Base-by-base conservation (phyloP, 192 early-diverging fungal species). In the Rhizophagus sp. region DNA sequence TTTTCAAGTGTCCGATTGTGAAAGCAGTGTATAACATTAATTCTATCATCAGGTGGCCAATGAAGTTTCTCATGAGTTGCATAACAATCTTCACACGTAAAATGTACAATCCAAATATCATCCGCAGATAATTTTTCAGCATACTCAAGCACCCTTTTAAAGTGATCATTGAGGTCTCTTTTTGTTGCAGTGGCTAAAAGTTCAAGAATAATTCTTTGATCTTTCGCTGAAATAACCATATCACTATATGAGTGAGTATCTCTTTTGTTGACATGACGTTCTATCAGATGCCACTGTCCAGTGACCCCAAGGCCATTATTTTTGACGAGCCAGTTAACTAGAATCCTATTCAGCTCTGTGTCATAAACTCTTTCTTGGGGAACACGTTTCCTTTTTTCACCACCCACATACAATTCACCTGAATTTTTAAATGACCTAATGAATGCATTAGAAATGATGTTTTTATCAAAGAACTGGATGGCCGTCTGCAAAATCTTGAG, bases 361-460 rank as follows among this genome's bases (percentile, higher is more conserved):
- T 83, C 72, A 24, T 83, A 83, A 4, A 78, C 76, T 19, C 75
- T 81, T 63, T 83, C 82, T 81, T 62, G 25, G 47, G 79, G 79
- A 52, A 83, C 82, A 34, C 0, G 61, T 34, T 17, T 39, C 0
- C 73, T 30, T 76, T 62, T 69, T 39, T 36, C 7, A 64, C 57
- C 62, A 3, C 75, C 13, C 2, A 65, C 25, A 24, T 30, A 65
- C 24, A 65, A 8, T 8, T 30, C 0, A 65, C 0, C 1, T 30
- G 63, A 9, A 13, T 0, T 30, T 65, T 65, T 65, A 65, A 27
- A 65, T 13, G 25, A 24, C 10, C 13, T 7, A 65, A 0, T 12
- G 11, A 24, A 65, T 2, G 1, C 24, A 1, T 4, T 27, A 12
- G 27, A 10, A 24, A 65, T 65, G 2, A 30, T 65, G 27, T 7